phyloP scores from a whole-genome alignment of 2,329 filamentous ascomycete species.

The Lasiodiplodia citricola region DNA sequence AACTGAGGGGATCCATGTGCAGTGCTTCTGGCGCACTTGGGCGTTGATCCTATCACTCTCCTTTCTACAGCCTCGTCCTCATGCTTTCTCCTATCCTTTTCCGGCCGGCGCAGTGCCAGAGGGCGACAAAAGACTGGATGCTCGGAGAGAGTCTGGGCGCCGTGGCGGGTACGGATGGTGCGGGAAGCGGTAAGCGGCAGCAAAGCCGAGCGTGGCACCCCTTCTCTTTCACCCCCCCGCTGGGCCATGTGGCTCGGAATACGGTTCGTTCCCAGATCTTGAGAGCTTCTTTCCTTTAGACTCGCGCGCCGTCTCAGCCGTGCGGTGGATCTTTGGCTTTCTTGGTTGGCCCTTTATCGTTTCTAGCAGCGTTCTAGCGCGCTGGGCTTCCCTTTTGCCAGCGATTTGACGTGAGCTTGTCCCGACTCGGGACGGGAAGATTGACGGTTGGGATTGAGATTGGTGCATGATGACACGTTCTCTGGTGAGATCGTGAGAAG shows the following conservation, averaged over 20 bases:
- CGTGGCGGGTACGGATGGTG: background rate
- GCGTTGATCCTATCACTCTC: background rate
- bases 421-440: background rate
- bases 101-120: background rate
- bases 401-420: background rate
- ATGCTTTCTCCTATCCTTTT: background rate
- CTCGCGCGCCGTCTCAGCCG: background rate
- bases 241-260: background rate
- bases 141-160: background rate
- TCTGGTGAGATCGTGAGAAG: background rate
- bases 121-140: background rate
- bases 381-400: background rate
- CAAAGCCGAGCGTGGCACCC: slow-evolving; percentile 21
- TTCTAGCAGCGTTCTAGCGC: slow-evolving; percentile 17
- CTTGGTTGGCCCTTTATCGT: background rate
- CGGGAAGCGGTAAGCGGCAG: slow-evolving; percentile 22
- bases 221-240: background rate
- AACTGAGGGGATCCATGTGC: background rate
- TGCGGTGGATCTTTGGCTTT: background rate
- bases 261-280: background rate
- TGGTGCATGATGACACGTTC: background rate
- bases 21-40: background rate
- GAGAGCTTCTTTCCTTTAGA: background rate
- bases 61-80: background rate
- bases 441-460: background rate